Conservation (phyloP, 2,329 filamentous ascomycete genomes). For the Lachnellula arida region DNA sequence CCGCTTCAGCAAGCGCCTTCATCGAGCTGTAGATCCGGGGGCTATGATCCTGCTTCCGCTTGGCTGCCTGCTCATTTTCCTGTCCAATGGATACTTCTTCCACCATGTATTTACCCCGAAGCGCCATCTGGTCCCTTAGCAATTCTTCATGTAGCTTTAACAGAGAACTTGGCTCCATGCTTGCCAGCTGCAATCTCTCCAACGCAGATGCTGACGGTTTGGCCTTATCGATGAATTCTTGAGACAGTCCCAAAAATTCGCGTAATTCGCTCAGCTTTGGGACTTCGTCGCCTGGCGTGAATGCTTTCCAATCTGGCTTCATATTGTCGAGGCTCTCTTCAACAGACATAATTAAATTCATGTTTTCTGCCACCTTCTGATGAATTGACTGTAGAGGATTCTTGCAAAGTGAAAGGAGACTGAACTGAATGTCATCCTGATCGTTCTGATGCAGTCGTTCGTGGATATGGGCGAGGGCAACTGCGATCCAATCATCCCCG, state of each 20-base stretch:
- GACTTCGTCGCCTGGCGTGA: slow-evolving; percentile 20
- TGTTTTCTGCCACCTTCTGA: slow-evolving; percentile 37
- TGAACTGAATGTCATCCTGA: slow-evolving; percentile 66
- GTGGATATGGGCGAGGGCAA: slow-evolving; percentile 61
- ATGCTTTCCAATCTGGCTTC: slow-evolving; percentile 40
- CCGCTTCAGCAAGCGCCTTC: slow-evolving; percentile 62
- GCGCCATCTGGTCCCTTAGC: slow-evolving; percentile 36
- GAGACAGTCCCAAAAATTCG: slow-evolving; percentile 15
- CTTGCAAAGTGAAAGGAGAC: slow-evolving; percentile 68
- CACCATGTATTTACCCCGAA: slow-evolving; percentile 44
- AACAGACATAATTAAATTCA: slow-evolving; percentile 38
- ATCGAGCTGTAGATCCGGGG: slow-evolving; percentile 67
- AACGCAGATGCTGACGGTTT: background rate
- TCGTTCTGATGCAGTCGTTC: slow-evolving; percentile 63
- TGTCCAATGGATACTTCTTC: slow-evolving; percentile 43
- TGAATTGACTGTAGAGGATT: slow-evolving; percentile 48
- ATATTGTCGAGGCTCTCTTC: slow-evolving; percentile 36
- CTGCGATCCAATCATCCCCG: slow-evolving; percentile 58
- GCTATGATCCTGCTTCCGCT: slow-evolving; percentile 62
- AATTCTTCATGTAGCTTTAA: slow-evolving; percentile 38
- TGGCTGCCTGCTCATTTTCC: slow-evolving; percentile 48
- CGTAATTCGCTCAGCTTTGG: slow-evolving; percentile 8
- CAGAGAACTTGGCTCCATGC: slow-evolving; percentile 25
- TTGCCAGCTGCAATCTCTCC: slow-evolving; percentile 11
- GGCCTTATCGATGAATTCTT: slow-evolving; percentile 14